phyloP scores from a whole-genome alignment of 495 filamentous ascomycete genomes.

The Saxophila tyrrhenica region DNA sequence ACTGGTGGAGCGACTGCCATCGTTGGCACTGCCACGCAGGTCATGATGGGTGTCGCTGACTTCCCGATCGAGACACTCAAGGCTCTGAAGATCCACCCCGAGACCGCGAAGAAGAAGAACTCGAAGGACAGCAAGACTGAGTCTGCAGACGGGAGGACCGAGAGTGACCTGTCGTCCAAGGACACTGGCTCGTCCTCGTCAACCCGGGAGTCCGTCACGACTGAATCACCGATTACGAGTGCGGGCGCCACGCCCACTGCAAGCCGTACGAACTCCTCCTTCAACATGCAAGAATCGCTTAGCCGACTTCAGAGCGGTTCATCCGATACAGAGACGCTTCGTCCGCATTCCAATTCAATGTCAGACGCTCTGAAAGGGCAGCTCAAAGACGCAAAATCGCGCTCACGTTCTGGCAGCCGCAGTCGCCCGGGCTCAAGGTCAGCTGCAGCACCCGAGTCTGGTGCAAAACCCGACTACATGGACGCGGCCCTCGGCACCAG shows the following conservation, averaged over 20 bases:
- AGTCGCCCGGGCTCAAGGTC: background rate
- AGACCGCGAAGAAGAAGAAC: slow-evolving; percentile 21
- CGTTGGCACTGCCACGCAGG: slow-evolving; percentile 58
- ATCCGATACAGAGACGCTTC: background rate
- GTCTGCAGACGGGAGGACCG: slow-evolving; percentile 4
- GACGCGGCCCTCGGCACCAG: slow-evolving; percentile 49
- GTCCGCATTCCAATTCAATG: background rate
- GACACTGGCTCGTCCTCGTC: background rate
- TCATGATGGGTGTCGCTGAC: slow-evolving; percentile 74
- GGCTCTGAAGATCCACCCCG: slow-evolving; percentile 40
- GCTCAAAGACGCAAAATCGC: background rate
- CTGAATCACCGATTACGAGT: background rate
- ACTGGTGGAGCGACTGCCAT: slow-evolving; percentile 51
- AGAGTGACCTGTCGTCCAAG: background rate
- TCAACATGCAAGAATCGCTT: slow-evolving; percentile 14
- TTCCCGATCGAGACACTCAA: slow-evolving; percentile 59
- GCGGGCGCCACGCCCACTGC: slow-evolving; percentile 5
- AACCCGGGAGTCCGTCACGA: background rate
- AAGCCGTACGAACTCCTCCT: slow-evolving; percentile 11
- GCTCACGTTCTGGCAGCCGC: background rate
- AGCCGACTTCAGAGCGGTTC: background rate
- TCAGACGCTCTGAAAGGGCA: background rate
- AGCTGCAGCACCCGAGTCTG: background rate
- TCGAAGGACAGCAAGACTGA: slow-evolving; percentile 9
- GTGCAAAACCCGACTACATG: slow-evolving; percentile 19